These are phyloP conservation scores for Neurospora tetraspora DNA, from an alignment of 495 filamentous ascomycete species.

Conservation along the genomic window DNA sequence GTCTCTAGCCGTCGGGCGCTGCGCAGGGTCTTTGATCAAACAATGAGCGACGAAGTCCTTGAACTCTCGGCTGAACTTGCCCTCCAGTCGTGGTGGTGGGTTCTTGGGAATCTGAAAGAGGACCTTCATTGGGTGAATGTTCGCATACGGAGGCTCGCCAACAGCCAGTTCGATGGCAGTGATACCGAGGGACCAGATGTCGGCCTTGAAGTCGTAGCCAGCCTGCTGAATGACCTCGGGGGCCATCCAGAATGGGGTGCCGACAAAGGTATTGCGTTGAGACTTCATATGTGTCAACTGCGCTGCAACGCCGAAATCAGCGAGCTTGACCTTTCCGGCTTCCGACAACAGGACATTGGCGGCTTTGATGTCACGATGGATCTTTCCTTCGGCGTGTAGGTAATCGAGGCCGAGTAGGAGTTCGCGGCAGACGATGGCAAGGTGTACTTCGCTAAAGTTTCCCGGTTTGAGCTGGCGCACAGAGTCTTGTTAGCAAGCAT, in stretches of 20 bases:
- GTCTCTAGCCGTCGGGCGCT: conserved; percentile 75
- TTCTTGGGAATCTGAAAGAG: conserved; percentile 95
- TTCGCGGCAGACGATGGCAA: conserved; percentile 90
- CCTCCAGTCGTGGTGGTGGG: conserved; percentile 74
- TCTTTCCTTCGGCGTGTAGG: conserved; percentile 87
- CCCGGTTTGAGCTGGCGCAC: conserved; percentile 77
- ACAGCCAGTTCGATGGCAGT: conserved; percentile 90
- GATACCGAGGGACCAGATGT: conserved; percentile 96
- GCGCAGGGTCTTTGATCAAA: conserved; percentile 80
- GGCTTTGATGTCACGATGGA: conserved; percentile 95
- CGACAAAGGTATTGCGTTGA: conserved; percentile 96
- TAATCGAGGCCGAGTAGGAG: conserved; percentile 87
- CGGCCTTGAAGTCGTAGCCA: conserved; percentile 94
- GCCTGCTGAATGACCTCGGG: conserved; percentile 96
- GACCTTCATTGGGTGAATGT: conserved; percentile 95
- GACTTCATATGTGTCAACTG: conserved; percentile 97
- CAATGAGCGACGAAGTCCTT: conserved; percentile 89
- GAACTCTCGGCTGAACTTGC: conserved; percentile 79
- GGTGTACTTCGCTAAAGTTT: conserved; percentile 77
- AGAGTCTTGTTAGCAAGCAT: conserved; percentile 15
- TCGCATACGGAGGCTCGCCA: conserved; percentile 86
- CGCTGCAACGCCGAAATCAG: conserved; percentile 95
- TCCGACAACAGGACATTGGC: conserved; percentile 84
- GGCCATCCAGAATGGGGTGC: conserved; percentile 99
- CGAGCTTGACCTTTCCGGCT: conserved; percentile 87